These are phyloP conservation scores for Akanthomyces lecanii DNA, from an alignment of 2,329 filamentous ascomycete genomes.

Conservation along the genomic window DNA sequence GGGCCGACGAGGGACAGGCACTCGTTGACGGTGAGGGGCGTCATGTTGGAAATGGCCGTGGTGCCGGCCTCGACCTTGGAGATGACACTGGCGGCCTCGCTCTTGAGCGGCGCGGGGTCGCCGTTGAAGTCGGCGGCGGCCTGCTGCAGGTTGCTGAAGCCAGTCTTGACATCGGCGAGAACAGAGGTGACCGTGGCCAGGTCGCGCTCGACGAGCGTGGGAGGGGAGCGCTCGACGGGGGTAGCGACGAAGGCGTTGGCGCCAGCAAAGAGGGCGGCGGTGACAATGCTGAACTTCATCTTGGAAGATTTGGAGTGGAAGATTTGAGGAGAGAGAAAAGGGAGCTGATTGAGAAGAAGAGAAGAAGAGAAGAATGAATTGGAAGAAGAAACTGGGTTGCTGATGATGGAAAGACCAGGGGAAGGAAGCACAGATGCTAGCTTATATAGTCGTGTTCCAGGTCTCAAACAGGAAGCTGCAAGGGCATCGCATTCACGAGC, in stretches of 20 bases:
- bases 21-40: slow-evolving; percentile 15
- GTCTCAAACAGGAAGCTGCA: neutral
- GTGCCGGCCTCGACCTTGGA: slow-evolving; percentile 17
- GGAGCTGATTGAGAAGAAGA: neutral
- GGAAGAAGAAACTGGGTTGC: neutral
- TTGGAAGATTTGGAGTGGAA: neutral
- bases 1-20: slow-evolving; percentile 16
- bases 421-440: neutral
- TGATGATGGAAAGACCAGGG: neutral
- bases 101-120: slow-evolving; percentile 11
- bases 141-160: slow-evolving; percentile 13
- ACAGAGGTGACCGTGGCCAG: slow-evolving; percentile 17
- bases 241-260: slow-evolving; percentile 17
- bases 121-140: slow-evolving; percentile 17
- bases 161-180: slow-evolving; percentile 17
- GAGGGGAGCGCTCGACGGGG: slow-evolving; percentile 7
- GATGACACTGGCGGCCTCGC: slow-evolving; percentile 12
- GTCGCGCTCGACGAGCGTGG: slow-evolving; percentile 17
- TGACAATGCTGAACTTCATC: slow-evolving; percentile 18
- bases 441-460: slow-evolving; percentile 3
- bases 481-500: neutral
- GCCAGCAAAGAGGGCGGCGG: slow-evolving; percentile 14
- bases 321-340: neutral
- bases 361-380: neutral
- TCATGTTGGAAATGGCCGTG: slow-evolving; percentile 14